phyloP scores from a whole-genome alignment of 768 basidiomycete species.

The Podaxis sp. region DNA sequence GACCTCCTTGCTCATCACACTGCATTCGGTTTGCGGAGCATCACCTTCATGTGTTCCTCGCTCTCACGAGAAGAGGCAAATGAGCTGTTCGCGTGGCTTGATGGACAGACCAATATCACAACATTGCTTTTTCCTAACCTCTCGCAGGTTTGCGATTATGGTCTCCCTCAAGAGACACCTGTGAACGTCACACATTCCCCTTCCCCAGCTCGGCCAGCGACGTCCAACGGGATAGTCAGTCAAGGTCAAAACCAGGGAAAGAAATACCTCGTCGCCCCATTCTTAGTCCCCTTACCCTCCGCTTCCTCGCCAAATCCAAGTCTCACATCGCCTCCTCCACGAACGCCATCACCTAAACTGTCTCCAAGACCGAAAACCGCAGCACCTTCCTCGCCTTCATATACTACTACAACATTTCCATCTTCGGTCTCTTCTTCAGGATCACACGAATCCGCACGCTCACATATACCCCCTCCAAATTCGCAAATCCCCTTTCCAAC shows the following conservation, averaged over 20 bases:
- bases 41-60: conserved; percentile 36
- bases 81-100: conserved; percentile 40
- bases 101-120: conserved; percentile 41
- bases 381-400: conserved; percentile 9
- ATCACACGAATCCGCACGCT: conserved; percentile 8
- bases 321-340: neutral
- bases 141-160: conserved; percentile 24
- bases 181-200: neutral
- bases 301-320: neutral
- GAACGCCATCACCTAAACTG: neutral
- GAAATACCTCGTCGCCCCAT: conserved; percentile 10
- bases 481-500: conserved; percentile 2
- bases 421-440: conserved; percentile 15
- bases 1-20: conserved; percentile 42
- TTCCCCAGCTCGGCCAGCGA: neutral
- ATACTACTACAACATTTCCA: conserved; percentile 14
- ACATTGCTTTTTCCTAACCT: conserved; percentile 41
- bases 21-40: conserved; percentile 39
- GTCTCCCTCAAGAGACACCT: neutral
- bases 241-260: neutral
- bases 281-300: neutral
- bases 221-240: neutral
- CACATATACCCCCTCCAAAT: conserved; percentile 16
- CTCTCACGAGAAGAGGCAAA: conserved; percentile 32
- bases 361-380: conserved; percentile 10